Base-by-base conservation (phyloP, 805 yeast species). In the Candida krabiensis region DNA sequence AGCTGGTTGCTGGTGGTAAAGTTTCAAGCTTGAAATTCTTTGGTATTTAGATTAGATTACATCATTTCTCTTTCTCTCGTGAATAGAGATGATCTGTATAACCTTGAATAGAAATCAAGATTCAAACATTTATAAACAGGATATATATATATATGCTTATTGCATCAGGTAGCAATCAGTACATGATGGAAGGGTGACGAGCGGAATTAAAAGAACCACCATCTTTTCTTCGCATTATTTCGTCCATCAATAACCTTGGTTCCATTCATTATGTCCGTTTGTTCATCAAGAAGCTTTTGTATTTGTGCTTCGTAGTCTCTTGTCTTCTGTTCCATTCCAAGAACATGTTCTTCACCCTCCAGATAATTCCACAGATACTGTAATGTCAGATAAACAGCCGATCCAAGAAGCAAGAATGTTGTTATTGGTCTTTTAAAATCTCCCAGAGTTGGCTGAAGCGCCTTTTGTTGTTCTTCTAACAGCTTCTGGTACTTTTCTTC, bases 1-100 rank as follows among this genome's bases (percentile, higher is more conserved):
- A 73, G 53, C 65, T 78, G 44, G 60, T 69, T 33, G 75, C 69
- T 30, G 63, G 76, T 16, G 83, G 86, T 43, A 73, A 76, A 52
- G 58, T 80, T 28, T 71, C 30, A 52, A 71, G 41, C 19, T 41
- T 46, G 31, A 46, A 43, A 28, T 53, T 38, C 42, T 48, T 52
- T 25, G 47, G 46, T 40, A 30, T 29, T 19, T 38, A 34, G 18
- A 25, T 27, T 11, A 21, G 18, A n/a, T n/a, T n/a, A n/a, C n/a
- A n/a, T n/a, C n/a, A n/a, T n/a, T n/a, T n/a, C n/a, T n/a, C n/a
- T n/a, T n/a, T n/a, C n/a, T n/a, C n/a, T n/a, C n/a, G n/a, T n/a
- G n/a, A n/a, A n/a, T n/a, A n/a, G n/a, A n/a, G n/a, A n/a, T n/a
- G n/a, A n/a, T n/a, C n/a, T n/a, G n/a, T n/a, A n/a, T n/a, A n/a